A percentile compares a stretch with the other conserved stretches of the same genome.
Evolutionary conservation across 306 rosid species (phyloP).

Genomic region (Hippophae tibetana): DNA sequence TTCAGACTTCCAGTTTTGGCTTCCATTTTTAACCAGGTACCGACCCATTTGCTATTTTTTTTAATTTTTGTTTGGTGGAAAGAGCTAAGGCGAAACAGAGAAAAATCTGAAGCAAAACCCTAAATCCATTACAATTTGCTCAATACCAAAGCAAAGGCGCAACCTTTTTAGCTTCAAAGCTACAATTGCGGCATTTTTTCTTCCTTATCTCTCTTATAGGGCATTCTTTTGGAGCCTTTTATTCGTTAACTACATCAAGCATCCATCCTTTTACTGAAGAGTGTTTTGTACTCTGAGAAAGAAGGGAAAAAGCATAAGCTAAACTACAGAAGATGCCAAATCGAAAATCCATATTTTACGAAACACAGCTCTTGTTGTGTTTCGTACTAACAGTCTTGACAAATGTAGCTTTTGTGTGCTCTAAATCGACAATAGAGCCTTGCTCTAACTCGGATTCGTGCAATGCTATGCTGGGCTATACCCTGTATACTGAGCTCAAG

Average conservation of each 20-base stretch:
- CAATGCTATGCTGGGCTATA: slow-evolving; percentile 82
- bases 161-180: slow-evolving; percentile 4
- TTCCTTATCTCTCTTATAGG: not conserved
- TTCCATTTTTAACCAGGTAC: too few species aligned
- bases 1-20: not conserved
- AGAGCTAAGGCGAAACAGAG: not conserved
- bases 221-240: not conserved
- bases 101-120: slow-evolving; percentile 5
- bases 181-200: not conserved
- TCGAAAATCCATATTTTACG: slow-evolving; percentile 12
- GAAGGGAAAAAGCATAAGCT: slow-evolving; percentile 1
- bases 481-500: slow-evolving; percentile 84
- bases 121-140: not conserved
- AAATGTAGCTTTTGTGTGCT: slow-evolving; percentile 28
- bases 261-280: not conserved
- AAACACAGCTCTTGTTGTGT: slow-evolving; percentile 13
- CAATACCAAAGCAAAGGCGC: slow-evolving; percentile 3
- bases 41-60: not conserved
- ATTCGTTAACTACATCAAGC: not conserved
- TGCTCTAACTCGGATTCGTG: slow-evolving; percentile 81
- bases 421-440: slow-evolving; percentile 95
- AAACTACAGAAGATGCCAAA: slow-evolving; percentile 21
- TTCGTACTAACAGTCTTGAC: slow-evolving; percentile 10
- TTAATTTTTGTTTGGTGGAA: not conserved
- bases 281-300: not conserved